phyloP scores from a whole-genome alignment of 1,284 basidiomycete species.

The Pseudomicrostroma phylloplanum region DNA sequence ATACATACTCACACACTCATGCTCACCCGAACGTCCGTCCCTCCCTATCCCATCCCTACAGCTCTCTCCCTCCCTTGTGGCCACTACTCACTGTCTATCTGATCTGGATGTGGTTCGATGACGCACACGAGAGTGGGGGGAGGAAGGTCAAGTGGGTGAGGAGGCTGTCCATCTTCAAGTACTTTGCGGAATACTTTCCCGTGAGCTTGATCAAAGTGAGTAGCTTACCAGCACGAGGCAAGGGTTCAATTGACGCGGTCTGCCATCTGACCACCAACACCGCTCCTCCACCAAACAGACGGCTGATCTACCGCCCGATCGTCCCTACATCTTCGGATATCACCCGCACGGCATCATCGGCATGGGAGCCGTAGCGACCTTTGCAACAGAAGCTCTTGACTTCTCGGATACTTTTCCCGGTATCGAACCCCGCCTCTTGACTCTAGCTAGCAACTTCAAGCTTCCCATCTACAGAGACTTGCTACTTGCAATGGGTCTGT shows the following conservation, averaged over 20 bases:
- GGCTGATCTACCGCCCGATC: conserved; percentile 73
- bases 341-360: conserved; percentile 48
- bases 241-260: background rate
- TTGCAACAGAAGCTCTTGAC: conserved; percentile 90
- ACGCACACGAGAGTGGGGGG: conserved; percentile 75
- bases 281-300: conserved; percentile 41
- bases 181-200: conserved; percentile 88
- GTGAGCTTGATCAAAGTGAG: conserved; percentile 53
- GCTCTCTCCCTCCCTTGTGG: conserved; percentile 84
- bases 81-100: conserved; percentile 74
- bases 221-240: background rate
- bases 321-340: conserved; percentile 80
- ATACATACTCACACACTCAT: too few species aligned
- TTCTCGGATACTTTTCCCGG: conserved; percentile 86
- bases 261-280: background rate
- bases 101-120: conserved; percentile 67
- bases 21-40: background rate
- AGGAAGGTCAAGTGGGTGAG: conserved; percentile 72
- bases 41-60: conserved; percentile 49
- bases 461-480: conserved; percentile 91
- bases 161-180: conserved; percentile 65
- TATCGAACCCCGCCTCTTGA: conserved; percentile 84
- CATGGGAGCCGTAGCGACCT: conserved; percentile 79
- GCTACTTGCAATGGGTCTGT: conserved; percentile 67
- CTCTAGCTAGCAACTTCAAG: conserved; percentile 75